phyloP scores from a whole-genome alignment of 352 stramenopile genomes.

The Globisporangium abappressorium region DNA sequence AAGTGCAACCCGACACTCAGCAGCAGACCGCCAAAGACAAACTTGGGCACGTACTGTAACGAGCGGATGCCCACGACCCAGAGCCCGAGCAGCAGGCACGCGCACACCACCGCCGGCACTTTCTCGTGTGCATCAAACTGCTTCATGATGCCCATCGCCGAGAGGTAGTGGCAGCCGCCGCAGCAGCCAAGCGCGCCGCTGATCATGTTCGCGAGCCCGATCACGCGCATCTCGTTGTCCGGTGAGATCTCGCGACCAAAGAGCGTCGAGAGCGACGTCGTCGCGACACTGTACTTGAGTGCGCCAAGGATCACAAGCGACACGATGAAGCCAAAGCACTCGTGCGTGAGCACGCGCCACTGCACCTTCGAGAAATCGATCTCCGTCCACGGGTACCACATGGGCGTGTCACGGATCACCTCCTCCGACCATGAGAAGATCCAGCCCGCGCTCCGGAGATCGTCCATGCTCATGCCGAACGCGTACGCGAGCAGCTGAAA shows the following conservation, averaged over 20 bases:
- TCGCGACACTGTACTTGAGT: slow-evolving; percentile 81
- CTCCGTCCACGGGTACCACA: slow-evolving; percentile 76
- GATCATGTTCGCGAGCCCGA: slow-evolving; percentile 68
- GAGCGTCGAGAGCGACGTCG: slow-evolving; percentile 75
- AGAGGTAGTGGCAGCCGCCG: slow-evolving; percentile 78
- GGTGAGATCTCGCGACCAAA: slow-evolving; percentile 77
- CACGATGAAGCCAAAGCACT: slow-evolving; percentile 62
- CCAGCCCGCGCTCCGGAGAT: slow-evolving; percentile 37
- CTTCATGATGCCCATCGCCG: slow-evolving; percentile 83
- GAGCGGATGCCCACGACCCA: slow-evolving; percentile 65
- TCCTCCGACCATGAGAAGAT: slow-evolving; percentile 65
- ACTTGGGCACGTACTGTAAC: slow-evolving; percentile 78
- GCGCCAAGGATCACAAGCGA: slow-evolving; percentile 72
- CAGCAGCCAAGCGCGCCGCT: slow-evolving; percentile 66
- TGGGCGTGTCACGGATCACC: slow-evolving; percentile 62
- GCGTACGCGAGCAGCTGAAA: slow-evolving; percentile 51
- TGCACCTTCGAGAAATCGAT: slow-evolving; percentile 60
- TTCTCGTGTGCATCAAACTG: slow-evolving; percentile 80
- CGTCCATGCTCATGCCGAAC: slow-evolving; percentile 31
- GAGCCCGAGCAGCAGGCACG: slow-evolving; percentile 45
- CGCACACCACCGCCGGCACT: slow-evolving; percentile 68
- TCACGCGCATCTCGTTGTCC: slow-evolving; percentile 79
- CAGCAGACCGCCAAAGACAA: slow-evolving; percentile 76
- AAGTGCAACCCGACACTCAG: slow-evolving; percentile 78
- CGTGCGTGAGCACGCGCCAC: slow-evolving; percentile 53